These are phyloP conservation scores for Ceratobasidium sp. DNA, from an alignment of 1,284 basidiomycete genomes.

Conservation along the genomic window DNA sequence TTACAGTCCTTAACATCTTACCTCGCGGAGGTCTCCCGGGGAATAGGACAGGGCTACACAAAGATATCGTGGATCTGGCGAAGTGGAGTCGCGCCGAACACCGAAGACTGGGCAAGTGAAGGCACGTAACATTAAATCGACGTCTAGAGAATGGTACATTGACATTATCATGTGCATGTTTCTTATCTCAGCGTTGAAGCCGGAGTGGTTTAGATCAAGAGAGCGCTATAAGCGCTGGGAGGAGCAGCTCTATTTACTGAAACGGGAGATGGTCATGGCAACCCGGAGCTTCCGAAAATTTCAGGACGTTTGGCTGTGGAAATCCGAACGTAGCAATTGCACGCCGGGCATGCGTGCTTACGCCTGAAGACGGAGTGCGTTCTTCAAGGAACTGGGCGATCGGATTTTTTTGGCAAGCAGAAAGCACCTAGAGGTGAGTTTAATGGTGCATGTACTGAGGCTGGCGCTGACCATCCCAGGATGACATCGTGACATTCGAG, in stretches of 20 bases:
- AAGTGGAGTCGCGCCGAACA: neutral
- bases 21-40: neutral
- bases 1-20: neutral
- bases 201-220: conserved; percentile 25
- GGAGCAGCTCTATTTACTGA: conserved; percentile 14
- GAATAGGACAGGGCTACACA: neutral
- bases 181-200: no score
- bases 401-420: neutral
- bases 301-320: conserved; percentile 6
- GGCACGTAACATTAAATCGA: neutral
- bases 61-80: conserved; percentile 28
- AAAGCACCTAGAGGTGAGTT: neutral
- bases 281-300: neutral
- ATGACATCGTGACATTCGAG: neutral
- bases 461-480: neutral
- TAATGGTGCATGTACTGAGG: neutral
- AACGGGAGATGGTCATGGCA: conserved; percentile 34
- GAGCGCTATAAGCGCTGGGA: conserved; percentile 29
- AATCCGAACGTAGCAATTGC: neutral
- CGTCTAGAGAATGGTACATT: neutral
- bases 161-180: no score
- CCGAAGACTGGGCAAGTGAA: conserved; percentile 4
- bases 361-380: neutral
- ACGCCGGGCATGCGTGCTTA: neutral
- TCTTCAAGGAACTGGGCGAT: neutral